These are phyloP conservation scores for Globisporangium mamillatum DNA, from an alignment of 352 stramenopile genomes.

Conservation along the genomic window DNA sequence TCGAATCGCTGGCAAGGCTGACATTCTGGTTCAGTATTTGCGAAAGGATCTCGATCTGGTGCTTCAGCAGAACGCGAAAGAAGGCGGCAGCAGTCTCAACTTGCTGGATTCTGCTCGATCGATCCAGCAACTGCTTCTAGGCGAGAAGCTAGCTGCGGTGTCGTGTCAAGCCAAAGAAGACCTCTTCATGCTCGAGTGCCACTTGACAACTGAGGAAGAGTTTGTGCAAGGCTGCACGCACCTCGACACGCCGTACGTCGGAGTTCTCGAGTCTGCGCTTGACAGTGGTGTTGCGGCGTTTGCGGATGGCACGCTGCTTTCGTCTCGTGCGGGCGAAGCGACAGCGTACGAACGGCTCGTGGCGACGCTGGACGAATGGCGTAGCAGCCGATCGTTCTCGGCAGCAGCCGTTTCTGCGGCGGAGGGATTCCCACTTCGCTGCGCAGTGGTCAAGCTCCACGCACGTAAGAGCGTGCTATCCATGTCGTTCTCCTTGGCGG, in stretches of 20 bases:
- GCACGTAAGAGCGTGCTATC: conserved; percentile 45
- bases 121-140: conserved; percentile 57
- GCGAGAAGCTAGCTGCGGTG: conserved; percentile 55
- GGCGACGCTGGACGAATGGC: conserved; percentile 57
- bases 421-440: conserved; percentile 58
- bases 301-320: conserved; percentile 53
- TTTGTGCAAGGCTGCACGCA: conserved; percentile 38
- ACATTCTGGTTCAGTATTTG: conserved; percentile 66
- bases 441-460: conserved; percentile 63
- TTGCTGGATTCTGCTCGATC: conserved; percentile 30
- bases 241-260: conserved; percentile 42
- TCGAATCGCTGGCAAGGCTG: conserved; percentile 62
- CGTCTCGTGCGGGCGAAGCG: conserved; percentile 31
- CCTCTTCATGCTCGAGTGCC: conserved; percentile 70
- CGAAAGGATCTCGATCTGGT: conserved; percentile 59
- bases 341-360: conserved; percentile 60
- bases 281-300: conserved; percentile 56
- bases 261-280: conserved; percentile 49
- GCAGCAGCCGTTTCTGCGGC: conserved; percentile 15
- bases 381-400: conserved; percentile 20
- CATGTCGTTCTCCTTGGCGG: conserved; percentile 51
- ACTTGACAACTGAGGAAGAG: conserved; percentile 67
- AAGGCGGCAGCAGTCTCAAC: conserved; percentile 19
- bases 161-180: conserved; percentile 67
- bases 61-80: conserved; percentile 37